Percentiles rank a stretch among this genome's conserved stretches.
Conservation (phyloP, 768 basidiomycete genomes). For the Russula virescens region DNA sequence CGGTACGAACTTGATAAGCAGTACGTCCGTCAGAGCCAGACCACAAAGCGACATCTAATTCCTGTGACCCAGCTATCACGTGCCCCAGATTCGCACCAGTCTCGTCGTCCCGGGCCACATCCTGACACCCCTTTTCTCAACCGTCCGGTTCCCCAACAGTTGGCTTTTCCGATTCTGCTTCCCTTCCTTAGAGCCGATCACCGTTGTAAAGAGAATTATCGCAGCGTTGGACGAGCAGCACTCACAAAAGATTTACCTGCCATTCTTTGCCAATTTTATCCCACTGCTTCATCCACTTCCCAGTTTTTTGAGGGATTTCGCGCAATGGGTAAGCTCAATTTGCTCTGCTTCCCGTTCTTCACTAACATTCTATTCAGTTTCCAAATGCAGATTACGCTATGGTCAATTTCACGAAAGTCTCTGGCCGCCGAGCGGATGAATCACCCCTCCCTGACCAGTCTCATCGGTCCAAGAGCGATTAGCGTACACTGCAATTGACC, state of each 20-base stretch:
- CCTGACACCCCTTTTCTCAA: conserved; percentile 72
- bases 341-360: background rate
- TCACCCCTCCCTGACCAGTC: conserved; percentile 4
- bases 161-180: conserved; percentile 63
- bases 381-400: conserved; percentile 67
- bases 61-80: conserved; percentile 46
- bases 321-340: conserved; percentile 55
- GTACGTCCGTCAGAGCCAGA: conserved; percentile 35
- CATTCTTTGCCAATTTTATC: conserved; percentile 62
- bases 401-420: conserved; percentile 56
- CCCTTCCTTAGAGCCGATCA: conserved; percentile 66
- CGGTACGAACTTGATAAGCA: conserved; percentile 81
- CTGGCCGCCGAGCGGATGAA: conserved; percentile 22
- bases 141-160: conserved; percentile 43
- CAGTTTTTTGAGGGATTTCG: conserved; percentile 67
- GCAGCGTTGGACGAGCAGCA: conserved; percentile 76
- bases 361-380: conserved; percentile 36
- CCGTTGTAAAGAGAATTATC: conserved; percentile 77
- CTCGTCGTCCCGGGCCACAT: conserved; percentile 79
- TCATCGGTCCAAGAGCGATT: conserved; percentile 17
- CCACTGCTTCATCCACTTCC: conserved; percentile 55
- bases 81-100: conserved; percentile 80
- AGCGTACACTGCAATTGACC: background rate
- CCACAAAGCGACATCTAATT: conserved; percentile 17
- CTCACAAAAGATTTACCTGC: conserved; percentile 61